Evolutionary conservation across 1,284 basidiomycete species (phyloP).

Genomic region (Sutorius eximius): DNA sequence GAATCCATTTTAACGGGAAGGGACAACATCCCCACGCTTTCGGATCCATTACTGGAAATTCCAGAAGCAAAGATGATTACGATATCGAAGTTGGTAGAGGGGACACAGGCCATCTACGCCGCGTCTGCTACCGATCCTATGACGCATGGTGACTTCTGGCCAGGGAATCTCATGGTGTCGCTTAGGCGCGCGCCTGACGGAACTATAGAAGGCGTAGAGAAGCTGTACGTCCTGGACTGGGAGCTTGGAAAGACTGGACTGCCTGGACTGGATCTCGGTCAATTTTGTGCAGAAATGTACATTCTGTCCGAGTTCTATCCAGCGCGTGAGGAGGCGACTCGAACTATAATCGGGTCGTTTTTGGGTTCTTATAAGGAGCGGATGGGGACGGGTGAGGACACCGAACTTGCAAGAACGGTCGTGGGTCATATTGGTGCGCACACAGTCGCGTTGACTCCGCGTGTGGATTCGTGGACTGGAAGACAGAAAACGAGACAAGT

Average conservation of each 20-base stretch:
- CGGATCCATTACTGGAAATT: conserved; percentile 43
- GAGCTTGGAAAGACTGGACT: conserved; percentile 54
- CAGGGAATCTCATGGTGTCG: conserved; percentile 55
- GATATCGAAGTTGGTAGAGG: conserved; percentile 38
- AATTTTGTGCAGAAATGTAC: conserved; percentile 59
- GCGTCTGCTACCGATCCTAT: conserved; percentile 34
- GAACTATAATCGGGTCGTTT: conserved; percentile 42
- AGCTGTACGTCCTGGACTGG: conserved; percentile 59
- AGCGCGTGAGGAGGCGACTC: conserved; percentile 34
- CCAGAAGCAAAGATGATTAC: conserved; percentile 37
- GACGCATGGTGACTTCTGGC: conserved; percentile 62
- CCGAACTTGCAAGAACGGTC: conserved; percentile 32
- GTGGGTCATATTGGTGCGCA: conserved; percentile 52
- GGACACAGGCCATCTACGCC: conserved; percentile 37
- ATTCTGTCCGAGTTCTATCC: conserved; percentile 47
- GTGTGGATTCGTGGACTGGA: conserved; percentile 43
- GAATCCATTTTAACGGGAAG: conserved; percentile 43
- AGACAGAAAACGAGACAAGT: conserved; percentile 46
- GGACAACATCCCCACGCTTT: conserved; percentile 35
- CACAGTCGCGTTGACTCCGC: conserved; percentile 45
- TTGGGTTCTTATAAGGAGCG: conserved; percentile 41
- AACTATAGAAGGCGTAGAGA: conserved; percentile 34
- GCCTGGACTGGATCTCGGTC: conserved; percentile 55
- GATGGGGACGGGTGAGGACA: conserved; percentile 15
- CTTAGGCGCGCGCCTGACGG: conserved; percentile 24